Evolutionary conservation across 2,329 filamentous ascomycete species (phyloP).

Genomic region (Zalaria sp.): DNA sequence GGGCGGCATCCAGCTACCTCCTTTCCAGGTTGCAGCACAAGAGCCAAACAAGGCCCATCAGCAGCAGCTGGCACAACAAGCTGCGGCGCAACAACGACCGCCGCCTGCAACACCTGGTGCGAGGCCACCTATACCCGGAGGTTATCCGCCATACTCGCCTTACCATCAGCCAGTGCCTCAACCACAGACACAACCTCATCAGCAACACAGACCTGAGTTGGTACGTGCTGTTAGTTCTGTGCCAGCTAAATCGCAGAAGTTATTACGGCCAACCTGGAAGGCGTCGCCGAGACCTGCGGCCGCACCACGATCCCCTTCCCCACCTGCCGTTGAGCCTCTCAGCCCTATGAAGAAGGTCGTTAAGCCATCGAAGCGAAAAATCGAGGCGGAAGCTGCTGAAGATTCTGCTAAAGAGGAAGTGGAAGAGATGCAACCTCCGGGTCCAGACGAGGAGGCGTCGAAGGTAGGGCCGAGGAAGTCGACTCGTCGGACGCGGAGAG

Average conservation of each 20-base stretch:
- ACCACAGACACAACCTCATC: constrained; percentile 8
- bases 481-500: constrained; percentile 14
- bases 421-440: neutral
- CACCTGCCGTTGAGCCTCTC: constrained; percentile 18
- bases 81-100: constrained; percentile 10
- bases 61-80: constrained; percentile 10
- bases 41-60: constrained; percentile 24
- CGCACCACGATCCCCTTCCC: constrained; percentile 9
- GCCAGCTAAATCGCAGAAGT: neutral
- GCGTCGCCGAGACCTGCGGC: constrained; percentile 9
- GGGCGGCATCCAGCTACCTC: constrained; percentile 32
- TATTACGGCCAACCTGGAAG: constrained; percentile 14
- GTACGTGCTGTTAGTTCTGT: too few species aligned
- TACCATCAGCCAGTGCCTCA: constrained; percentile 11
- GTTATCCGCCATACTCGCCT: constrained; percentile 6
- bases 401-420: neutral
- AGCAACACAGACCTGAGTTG: neutral
- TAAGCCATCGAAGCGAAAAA: neutral
- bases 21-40: constrained; percentile 32
- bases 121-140: constrained; percentile 1
- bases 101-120: constrained; percentile 2
- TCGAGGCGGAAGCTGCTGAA: neutral
- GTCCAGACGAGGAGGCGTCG: too few species aligned
- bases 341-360: constrained; percentile 11
- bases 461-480: constrained; percentile 1